These are phyloP conservation scores for Backusella mclennaniae DNA, from an alignment of 192 early-diverging fungal species.

Conservation along the genomic window DNA sequence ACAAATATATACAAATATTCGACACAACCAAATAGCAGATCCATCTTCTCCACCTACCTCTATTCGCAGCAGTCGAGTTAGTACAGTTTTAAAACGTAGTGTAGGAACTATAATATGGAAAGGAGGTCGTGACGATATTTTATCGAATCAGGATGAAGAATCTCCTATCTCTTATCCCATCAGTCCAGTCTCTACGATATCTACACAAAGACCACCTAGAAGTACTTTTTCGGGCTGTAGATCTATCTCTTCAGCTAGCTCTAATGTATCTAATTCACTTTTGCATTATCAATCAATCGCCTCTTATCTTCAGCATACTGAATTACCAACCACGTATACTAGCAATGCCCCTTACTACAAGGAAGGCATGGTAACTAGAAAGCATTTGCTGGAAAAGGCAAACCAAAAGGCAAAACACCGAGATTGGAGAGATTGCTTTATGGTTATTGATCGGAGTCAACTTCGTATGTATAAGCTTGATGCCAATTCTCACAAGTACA, in stretches of 20 bases:
- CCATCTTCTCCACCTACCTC: conserved; percentile 5
- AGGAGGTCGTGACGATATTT: not conserved
- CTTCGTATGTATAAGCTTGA: conserved; percentile 65
- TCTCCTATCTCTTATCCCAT: conserved; percentile 1
- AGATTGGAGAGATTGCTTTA: conserved; percentile 82
- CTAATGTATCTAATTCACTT: not conserved
- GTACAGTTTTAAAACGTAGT: conserved; percentile 24
- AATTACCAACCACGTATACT: conserved; percentile 19
- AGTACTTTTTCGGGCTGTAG: not conserved
- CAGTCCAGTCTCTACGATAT: not conserved
- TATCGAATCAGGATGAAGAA: not conserved
- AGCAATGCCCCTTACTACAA: conserved; percentile 44
- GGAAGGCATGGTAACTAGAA: conserved; percentile 83
- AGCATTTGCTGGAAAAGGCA: conserved; percentile 76
- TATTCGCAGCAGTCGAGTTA: not conserved
- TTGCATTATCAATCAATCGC: not conserved
- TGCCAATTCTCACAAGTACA: not conserved
- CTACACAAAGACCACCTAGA: not conserved
- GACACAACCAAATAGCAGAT: conserved; percentile 27
- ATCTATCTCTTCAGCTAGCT: not conserved
- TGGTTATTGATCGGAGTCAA: conserved; percentile 71
- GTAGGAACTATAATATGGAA: conserved; percentile 31
- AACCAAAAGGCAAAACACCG: conserved; percentile 80
- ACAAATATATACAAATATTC: conserved; percentile 35
- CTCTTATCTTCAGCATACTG: conserved; percentile 16